Conservation (phyloP, 805 yeast species). For the Brettanomyces bruxellensis region DNA sequence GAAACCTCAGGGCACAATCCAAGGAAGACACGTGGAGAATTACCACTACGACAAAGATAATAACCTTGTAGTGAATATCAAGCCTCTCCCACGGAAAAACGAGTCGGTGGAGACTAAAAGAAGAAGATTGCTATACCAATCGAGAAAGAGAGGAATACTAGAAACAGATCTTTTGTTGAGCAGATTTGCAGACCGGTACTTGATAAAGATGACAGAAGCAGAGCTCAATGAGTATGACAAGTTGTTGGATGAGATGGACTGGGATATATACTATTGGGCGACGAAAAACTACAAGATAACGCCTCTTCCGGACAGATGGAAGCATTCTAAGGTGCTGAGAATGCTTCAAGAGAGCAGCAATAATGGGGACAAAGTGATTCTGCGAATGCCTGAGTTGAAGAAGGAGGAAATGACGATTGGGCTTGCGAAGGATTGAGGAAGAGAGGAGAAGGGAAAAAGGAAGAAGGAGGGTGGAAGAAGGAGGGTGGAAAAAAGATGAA, state of each 20-base stretch:
- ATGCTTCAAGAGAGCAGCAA: conserved; percentile 65
- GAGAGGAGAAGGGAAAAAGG: too few species aligned
- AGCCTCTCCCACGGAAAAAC: conserved; percentile 69
- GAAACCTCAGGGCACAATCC: conserved; percentile 11
- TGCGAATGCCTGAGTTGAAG: conserved; percentile 78
- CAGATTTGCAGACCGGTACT: conserved; percentile 72
- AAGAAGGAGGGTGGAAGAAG: too few species aligned
- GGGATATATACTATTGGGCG: conserved; percentile 99
- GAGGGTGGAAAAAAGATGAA: too few species aligned
- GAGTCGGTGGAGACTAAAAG: conserved; percentile 68
- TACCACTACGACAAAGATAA: conserved; percentile 23
- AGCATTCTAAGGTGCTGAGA: conserved; percentile 51
- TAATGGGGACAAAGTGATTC: conserved; percentile 59
- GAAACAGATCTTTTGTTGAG: conserved; percentile 85
- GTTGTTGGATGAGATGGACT: conserved; percentile 87
- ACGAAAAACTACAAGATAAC: conserved; percentile 73
- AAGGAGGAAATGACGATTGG: conserved; percentile 1
- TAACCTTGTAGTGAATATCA: conserved; percentile 52
- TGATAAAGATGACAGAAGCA: conserved; percentile 46
- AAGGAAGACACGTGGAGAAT: conserved; percentile 14
- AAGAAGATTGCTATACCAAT: conserved; percentile 85
- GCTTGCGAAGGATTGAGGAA: background rate
- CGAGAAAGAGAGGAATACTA: conserved; percentile 89
- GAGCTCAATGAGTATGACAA: conserved; percentile 81
- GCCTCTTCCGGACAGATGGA: conserved; percentile 85